Evolutionary conservation across 495 filamentous ascomycete genomes (phyloP).

Genomic region (Talaromyces wortmannii): DNA sequence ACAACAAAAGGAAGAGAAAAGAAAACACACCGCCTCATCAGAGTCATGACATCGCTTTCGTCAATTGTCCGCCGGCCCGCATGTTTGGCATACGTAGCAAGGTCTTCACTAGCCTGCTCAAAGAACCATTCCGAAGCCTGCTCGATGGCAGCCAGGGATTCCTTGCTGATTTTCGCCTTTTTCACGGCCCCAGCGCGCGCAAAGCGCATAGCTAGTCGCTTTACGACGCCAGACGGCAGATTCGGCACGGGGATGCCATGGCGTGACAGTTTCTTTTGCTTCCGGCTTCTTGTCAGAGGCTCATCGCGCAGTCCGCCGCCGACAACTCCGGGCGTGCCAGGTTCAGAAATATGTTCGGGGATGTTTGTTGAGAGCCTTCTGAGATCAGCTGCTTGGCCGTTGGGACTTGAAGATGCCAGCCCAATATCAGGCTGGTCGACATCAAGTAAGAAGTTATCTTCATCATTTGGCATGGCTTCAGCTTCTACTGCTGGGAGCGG

Average conservation of each 20-base stretch:
- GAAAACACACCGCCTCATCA: conserved; percentile 64
- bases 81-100: conserved; percentile 73
- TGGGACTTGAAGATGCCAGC: conserved; percentile 12
- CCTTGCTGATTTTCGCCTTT: conserved; percentile 61
- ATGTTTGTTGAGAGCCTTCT: conserved; percentile 24
- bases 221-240: conserved; percentile 62
- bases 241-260: conserved; percentile 71
- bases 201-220: conserved; percentile 68
- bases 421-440: conserved; percentile 18
- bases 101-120: conserved; percentile 73
- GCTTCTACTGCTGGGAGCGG: conserved; percentile 16
- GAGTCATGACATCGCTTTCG: conserved; percentile 70
- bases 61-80: conserved; percentile 79
- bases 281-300: conserved; percentile 13
- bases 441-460: conserved; percentile 31
- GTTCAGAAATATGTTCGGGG: conserved; percentile 20
- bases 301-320: conserved; percentile 38
- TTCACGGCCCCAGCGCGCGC: conserved; percentile 50
- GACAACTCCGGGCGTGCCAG: conserved; percentile 28
- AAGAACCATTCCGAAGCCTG: conserved; percentile 85
- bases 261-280: conserved; percentile 57
- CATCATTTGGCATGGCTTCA: conserved; percentile 23
- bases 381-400: conserved; percentile 18
- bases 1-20: conserved; percentile 12
- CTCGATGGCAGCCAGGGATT: conserved; percentile 65